Evolutionary conservation across 1,284 basidiomycete species (phyloP), one percentile per base, ranked within the genome.

Genomic region (Austroboletus niveus): DNA sequence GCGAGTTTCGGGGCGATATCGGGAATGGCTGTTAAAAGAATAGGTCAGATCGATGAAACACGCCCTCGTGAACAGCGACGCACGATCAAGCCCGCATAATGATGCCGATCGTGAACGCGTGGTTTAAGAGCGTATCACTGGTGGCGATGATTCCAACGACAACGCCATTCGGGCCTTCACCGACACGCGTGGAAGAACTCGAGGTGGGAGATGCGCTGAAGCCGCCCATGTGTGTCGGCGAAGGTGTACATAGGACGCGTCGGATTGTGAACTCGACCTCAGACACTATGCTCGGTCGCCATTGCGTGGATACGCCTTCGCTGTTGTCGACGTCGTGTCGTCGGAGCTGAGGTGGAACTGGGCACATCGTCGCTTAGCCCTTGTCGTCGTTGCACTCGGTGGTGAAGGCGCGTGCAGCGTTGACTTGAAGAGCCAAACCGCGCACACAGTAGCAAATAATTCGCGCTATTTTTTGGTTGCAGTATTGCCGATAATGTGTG

Each of bases 1-100:
- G 45, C 1, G 73, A 68, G 46, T 73, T 73, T 2, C 72, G 67
- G 5, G 65, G 69, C 0, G 74, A 73, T 45, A 75, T 71, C 1
- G 62, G 65, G 45, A 69, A 66, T 0, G 65, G 61, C 66, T 66
- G 8, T 36, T 24, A 2, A 22, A 42, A 42, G 22, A 22, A 39
- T 14, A 34, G 32, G 14, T 34, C 9, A 34, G 15, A 35, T 5
- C 34, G 12, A 35, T 29, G 1, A 6, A 8, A 29, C 27, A 6
- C 27, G 27, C 27, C 27, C 27, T 29, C 27, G 27, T 29, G 27
- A 29, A 29, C 27, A 29, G 27, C 27, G 27, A 8, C 27, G 7
- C 45, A 73, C 71, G 9, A 68, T 51, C 10, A 61, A 49, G 17
- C 69, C 69, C 6, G 70, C 64, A 20, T 57, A 62, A 70, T 64